Percentiles rank a stretch among this genome's conserved stretches.
Evolutionary conservation across 768 basidiomycete genomes (phyloP).

Genomic region (Guyanaporus albipodus): DNA sequence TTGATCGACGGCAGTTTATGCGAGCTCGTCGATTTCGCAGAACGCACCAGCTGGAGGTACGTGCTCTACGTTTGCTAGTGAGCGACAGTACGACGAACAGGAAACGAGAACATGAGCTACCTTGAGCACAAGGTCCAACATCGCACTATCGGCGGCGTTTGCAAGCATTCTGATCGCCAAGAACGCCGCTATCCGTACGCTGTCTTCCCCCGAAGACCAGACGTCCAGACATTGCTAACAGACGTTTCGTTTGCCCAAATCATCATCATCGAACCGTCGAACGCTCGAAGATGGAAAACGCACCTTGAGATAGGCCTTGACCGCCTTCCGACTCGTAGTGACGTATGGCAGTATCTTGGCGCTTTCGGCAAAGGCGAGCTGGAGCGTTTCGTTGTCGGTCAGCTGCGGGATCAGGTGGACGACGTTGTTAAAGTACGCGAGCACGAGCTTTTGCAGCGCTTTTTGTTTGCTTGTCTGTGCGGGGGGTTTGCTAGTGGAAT

Average conservation of each 20-base stretch:
- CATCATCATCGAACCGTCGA: neutral
- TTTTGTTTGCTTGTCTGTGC: slow-evolving; percentile 79
- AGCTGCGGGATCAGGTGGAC: slow-evolving; percentile 76
- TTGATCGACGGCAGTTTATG: slow-evolving; percentile 90
- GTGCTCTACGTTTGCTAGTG: slow-evolving; percentile 52
- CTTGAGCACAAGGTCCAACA: slow-evolving; percentile 84
- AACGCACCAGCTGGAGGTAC: slow-evolving; percentile 84
- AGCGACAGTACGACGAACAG: neutral
- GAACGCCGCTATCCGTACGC: slow-evolving; percentile 80
- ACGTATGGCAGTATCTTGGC: slow-evolving; percentile 90
- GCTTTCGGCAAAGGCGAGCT: slow-evolving; percentile 77
- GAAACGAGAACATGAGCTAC: slow-evolving; percentile 37
- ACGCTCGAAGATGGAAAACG: slow-evolving; percentile 4
- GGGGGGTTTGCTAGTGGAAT: slow-evolving; percentile 71
- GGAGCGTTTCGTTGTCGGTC: slow-evolving; percentile 58
- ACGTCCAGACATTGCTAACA: slow-evolving; percentile 72
- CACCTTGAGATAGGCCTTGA: slow-evolving; percentile 87
- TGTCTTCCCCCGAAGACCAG: slow-evolving; percentile 82
- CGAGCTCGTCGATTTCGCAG: slow-evolving; percentile 77
- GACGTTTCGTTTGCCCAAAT: too few species aligned
- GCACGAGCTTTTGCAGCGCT: slow-evolving; percentile 78
- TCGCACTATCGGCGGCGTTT: slow-evolving; percentile 69
- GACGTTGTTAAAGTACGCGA: slow-evolving; percentile 87
- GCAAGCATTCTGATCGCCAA: slow-evolving; percentile 80
- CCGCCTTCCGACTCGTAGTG: slow-evolving; percentile 73